Conservation (phyloP, 2,329 filamentous ascomycete species). For the Trichoderma gracile region DNA sequence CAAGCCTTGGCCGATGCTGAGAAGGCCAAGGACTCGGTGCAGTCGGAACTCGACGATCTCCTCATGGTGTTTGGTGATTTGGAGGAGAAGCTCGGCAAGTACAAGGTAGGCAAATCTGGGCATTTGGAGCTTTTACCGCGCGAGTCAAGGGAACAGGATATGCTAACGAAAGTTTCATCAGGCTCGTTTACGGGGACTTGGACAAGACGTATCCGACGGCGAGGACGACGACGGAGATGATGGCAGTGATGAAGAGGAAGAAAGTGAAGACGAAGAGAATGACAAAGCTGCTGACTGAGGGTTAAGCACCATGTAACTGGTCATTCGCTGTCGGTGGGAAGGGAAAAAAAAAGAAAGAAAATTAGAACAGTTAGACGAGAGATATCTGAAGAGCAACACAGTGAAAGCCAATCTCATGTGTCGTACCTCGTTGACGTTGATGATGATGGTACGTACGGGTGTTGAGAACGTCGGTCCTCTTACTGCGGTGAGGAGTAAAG, state of each 20-base stretch:
- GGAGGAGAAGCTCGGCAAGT: constrained; percentile 73
- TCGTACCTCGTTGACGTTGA: neutral
- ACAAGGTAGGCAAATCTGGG: constrained; percentile 60
- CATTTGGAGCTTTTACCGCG: neutral
- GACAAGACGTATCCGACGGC: constrained; percentile 72
- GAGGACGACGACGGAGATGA: constrained; percentile 66
- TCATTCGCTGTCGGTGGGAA: too few species aligned
- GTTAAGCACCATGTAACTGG: neutral
- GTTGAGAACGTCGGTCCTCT: neutral
- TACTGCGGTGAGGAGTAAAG: too few species aligned
- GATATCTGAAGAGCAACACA: neutral
- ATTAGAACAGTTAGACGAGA: neutral
- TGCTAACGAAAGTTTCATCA: constrained; percentile 33
- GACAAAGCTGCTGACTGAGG: constrained; percentile 22
- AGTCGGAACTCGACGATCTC: constrained; percentile 77
- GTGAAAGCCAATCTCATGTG: neutral
- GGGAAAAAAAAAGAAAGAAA: neutral
- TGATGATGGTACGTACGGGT: neutral
- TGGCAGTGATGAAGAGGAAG: constrained; percentile 41
- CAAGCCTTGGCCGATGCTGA: constrained; percentile 48
- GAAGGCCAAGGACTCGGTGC: constrained; percentile 62
- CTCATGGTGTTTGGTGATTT: constrained; percentile 79
- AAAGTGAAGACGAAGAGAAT: constrained; percentile 33
- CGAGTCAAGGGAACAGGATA: neutral
- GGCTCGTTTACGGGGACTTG: constrained; percentile 64